These are phyloP conservation scores for Dacryopinax spathularia DNA, from an alignment of 768 basidiomycete genomes.

Conservation along the genomic window DNA sequence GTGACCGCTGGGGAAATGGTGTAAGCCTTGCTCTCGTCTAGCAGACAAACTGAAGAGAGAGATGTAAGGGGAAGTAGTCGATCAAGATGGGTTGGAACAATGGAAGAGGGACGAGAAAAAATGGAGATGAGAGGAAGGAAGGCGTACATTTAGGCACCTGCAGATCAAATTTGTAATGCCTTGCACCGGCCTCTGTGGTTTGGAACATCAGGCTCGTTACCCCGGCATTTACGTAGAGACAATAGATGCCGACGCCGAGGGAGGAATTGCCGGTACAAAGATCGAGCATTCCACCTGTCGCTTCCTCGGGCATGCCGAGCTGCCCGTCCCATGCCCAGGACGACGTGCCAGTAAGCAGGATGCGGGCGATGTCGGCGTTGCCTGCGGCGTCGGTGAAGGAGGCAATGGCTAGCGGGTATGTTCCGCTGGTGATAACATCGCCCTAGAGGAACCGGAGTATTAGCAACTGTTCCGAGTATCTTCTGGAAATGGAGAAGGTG, in stretches of 20 bases:
- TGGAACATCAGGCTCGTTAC: constrained; percentile 1
- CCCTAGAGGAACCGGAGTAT: not conserved
- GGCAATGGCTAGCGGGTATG: not conserved
- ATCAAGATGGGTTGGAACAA: too few relatives aligned
- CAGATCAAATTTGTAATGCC: not conserved
- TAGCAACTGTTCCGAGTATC: not conserved
- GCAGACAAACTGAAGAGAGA: too few relatives aligned
- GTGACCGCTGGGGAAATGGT: too few relatives aligned
- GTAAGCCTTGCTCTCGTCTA: too few relatives aligned
- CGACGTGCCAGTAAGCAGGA: not conserved
- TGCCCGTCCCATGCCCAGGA: constrained; percentile 2
- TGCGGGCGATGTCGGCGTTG: constrained; percentile 3
- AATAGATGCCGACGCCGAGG: not conserved
- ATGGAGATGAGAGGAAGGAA: too few relatives aligned
- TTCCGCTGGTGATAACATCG: not conserved
- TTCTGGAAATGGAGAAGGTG: not conserved
- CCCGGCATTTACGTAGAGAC: not conserved
- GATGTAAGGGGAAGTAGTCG: too few relatives aligned
- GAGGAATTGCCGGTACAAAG: not conserved
- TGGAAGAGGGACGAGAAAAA: too few relatives aligned
- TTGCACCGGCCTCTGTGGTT: not conserved
- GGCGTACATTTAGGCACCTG: not conserved
- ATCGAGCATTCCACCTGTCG: not conserved
- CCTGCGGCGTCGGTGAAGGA: not conserved
- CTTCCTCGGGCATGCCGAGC: constrained; percentile 5